Evolutionary conservation across 306 rosid species (phyloP).

Genomic region (Macrotyloma uniflorum): DNA sequence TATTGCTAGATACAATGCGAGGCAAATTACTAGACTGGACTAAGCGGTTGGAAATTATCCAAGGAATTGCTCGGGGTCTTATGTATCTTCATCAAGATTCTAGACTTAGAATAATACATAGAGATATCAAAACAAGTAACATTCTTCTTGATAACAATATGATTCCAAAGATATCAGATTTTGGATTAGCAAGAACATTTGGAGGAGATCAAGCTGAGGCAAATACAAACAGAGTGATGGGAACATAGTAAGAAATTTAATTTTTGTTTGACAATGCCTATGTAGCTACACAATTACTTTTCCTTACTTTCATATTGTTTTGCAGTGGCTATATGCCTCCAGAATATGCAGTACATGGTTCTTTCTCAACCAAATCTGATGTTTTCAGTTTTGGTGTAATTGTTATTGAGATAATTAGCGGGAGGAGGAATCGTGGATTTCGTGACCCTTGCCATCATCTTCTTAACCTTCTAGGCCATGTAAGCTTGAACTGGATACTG

Average conservation of each 20-base stretch:
- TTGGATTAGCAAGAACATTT: slow-evolving; percentile 28
- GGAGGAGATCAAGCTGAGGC: slow-evolving; percentile 17
- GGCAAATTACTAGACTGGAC: background rate
- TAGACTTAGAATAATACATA: slow-evolving; percentile 10
- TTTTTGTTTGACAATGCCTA: background rate
- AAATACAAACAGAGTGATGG: slow-evolving; percentile 27
- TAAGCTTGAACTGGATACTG: background rate
- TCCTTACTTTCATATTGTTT: background rate
- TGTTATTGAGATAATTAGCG: slow-evolving; percentile 26
- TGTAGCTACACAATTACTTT: background rate
- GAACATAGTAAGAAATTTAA: slow-evolving; percentile 2
- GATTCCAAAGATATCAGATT: slow-evolving; percentile 34
- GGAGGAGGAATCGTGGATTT: slow-evolving; percentile 3
- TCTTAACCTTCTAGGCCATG: slow-evolving; percentile 36
- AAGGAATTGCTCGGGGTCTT: slow-evolving; percentile 3
- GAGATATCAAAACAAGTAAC: slow-evolving; percentile 30
- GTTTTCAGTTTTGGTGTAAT: slow-evolving; percentile 31
- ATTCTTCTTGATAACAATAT: slow-evolving; percentile 21
- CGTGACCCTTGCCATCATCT: background rate
- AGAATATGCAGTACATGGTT: slow-evolving; percentile 15
- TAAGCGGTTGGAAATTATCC: background rate
- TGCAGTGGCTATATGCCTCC: slow-evolving; percentile 18
- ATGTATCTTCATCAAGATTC: slow-evolving; percentile 23
- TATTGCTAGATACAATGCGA: background rate
- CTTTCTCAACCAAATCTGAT: slow-evolving; percentile 18